Evolutionary conservation across 2,329 filamentous ascomycete genomes (phyloP).

Genomic region (Cryoendolithus antarcticus): DNA sequence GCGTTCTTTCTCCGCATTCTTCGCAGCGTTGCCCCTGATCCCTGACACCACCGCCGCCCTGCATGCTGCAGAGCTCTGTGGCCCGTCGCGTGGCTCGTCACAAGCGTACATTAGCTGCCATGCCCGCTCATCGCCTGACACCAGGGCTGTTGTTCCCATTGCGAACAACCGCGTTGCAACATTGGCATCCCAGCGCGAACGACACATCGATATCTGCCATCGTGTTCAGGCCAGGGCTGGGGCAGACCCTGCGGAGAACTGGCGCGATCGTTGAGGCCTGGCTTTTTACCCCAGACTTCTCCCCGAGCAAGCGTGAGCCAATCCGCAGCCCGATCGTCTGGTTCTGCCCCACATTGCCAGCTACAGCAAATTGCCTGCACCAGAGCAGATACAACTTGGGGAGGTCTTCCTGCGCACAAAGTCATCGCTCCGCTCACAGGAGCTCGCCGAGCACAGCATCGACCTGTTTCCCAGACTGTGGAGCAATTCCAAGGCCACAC

Average conservation of each 20-base stretch:
- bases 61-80: slow-evolving; percentile 3
- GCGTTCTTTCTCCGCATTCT: slow-evolving; percentile 3
- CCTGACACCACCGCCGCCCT: slow-evolving; percentile 1
- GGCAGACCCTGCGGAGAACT: slow-evolving; percentile 1
- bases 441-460: no score
- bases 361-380: slow-evolving; percentile 4
- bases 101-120: slow-evolving; percentile 5
- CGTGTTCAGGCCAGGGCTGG: neutral
- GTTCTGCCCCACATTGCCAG: slow-evolving; percentile 5
- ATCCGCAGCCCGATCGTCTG: slow-evolving; percentile 4
- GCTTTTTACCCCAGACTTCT: neutral
- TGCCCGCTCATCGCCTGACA: slow-evolving; percentile 4
- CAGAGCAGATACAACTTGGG: no score
- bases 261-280: neutral
- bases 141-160: slow-evolving; percentile 1
- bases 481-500: no score
- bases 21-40: slow-evolving; percentile 5
- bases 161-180: slow-evolving; percentile 1
- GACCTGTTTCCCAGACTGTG: no score
- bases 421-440: slow-evolving; percentile 1
- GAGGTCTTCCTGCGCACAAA: no score
- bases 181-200: neutral
- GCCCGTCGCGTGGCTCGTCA: slow-evolving; percentile 3
- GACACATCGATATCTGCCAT: neutral
- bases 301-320: slow-evolving; percentile 4